Conservation (phyloP, 2,329 filamentous ascomycete species). For the Rachicladosporium sp. region DNA sequence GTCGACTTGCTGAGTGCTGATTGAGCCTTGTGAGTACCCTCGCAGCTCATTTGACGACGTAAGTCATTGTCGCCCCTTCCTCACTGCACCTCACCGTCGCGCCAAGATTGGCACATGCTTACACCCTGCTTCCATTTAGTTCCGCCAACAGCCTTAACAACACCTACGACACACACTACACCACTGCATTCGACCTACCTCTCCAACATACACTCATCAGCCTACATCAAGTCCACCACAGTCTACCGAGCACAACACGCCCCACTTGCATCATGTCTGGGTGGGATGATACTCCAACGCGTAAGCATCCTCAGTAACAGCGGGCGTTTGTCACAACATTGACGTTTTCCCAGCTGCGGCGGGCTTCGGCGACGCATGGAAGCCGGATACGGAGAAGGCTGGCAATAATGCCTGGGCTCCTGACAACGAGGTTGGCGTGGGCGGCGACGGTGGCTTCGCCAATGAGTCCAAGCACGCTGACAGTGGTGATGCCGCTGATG, state of each 20-base stretch:
- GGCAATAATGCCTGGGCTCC: conserved; percentile 8
- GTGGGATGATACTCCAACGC: conserved; percentile 14
- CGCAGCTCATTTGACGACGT: too few relatives aligned
- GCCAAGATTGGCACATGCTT: too few relatives aligned
- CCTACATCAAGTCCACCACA: not conserved
- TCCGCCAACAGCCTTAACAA: too few relatives aligned
- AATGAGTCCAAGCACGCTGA: conserved; percentile 21
- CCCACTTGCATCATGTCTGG: conserved; percentile 10
- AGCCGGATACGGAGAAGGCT: conserved; percentile 8
- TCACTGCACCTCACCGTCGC: too few relatives aligned
- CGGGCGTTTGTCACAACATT: not conserved
- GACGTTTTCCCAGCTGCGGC: conserved; percentile 1
- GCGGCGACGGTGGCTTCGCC: conserved; percentile 10
- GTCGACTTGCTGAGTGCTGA: too few relatives aligned
- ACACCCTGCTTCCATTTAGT: too few relatives aligned
- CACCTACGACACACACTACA: too few relatives aligned
- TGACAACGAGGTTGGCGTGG: not conserved
- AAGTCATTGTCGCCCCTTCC: too few relatives aligned
- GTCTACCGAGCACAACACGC: not conserved
- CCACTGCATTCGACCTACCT: not conserved
- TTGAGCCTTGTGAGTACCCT: too few relatives aligned
- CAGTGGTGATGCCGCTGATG: conserved; percentile 6
- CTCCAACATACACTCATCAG: not conserved
- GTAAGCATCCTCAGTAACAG: conserved; percentile 5
- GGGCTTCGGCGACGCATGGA: conserved; percentile 11